These are phyloP conservation scores for Curvularia sp. DNA, from an alignment of 2,329 filamentous ascomycete species.

Conservation along the genomic window DNA sequence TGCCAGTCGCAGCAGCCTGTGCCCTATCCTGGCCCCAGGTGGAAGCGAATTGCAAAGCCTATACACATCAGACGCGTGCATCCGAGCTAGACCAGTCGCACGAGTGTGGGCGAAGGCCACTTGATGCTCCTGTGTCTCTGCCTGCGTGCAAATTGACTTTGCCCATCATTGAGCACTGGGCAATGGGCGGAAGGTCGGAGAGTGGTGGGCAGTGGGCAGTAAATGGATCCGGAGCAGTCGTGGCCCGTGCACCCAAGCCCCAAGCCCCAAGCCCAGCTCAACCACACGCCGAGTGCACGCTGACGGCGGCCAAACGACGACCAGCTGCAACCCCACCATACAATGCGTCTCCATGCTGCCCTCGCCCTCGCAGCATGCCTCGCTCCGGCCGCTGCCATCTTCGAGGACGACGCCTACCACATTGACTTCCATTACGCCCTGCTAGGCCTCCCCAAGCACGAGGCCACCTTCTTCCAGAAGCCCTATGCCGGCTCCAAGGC, in stretches of 20 bases:
- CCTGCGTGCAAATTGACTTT: constrained; percentile 10
- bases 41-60: background rate
- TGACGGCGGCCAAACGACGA: constrained; percentile 12
- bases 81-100: background rate
- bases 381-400: constrained; percentile 71
- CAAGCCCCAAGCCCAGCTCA: background rate
- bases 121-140: background rate
- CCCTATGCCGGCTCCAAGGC: constrained; percentile 83
- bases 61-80: too few species aligned
- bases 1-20: background rate
- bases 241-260: constrained; percentile 8
- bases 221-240: constrained; percentile 4
- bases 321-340: constrained; percentile 27
- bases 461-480: constrained; percentile 93
- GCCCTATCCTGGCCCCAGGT: background rate
- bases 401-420: constrained; percentile 87
- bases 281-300: background rate
- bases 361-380: constrained; percentile 52
- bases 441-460: constrained; percentile 79
- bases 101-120: background rate
- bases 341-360: constrained; percentile 50
- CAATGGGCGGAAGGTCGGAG: too few species aligned
- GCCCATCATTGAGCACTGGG: background rate
- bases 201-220: background rate
- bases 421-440: constrained; percentile 94